Base-by-base conservation (phyloP, 345 rosid genomes). In the Reutealis trisperma region DNA sequence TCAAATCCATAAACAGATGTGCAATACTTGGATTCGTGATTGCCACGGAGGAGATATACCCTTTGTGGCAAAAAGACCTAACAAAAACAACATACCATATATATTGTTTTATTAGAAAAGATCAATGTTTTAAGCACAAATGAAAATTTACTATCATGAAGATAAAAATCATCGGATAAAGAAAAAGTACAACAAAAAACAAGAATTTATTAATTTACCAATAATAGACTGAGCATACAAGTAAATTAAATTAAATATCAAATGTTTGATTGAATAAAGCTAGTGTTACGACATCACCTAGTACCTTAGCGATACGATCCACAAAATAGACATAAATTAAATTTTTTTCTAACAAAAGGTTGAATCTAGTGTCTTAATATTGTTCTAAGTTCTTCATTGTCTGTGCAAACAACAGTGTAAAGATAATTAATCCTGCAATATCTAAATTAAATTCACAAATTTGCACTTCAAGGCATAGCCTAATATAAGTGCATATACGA, bases 1-100 rank as follows among this genome's bases (percentile, higher is more conserved):
- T 96, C 99, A 45, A 96, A 96, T n/a, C 99, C 99, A 79, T 93
- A 96, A 22, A 92, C 94, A 12, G 99, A 92, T n/a, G 99, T 96
- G 74, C 99, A 96, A 64, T 96, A 96, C 74, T 93, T 96, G 32
- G 99, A 96, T 81, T 96, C 99, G 55, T 96, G 99, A 76, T 96
- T 96, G 62, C 99, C 98, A 3, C 97, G 93, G 30, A 96, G 94
- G 10, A 93, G 97, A 79, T 67, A 92, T n/a, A 96, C 93, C 79
- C 93, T 89, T 9, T 92, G 86, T 6, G 98, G 98, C 90, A 93
- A 68, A 78, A 84, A 82, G 42, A 93, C 92, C 99, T 91, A 77
- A 16, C 15, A 24, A 71, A 55, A 63, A 59, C 22, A 60, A 4
- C 47, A 34, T 75, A 63, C 44, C 57, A 65, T 54, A 72, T 41